A percentile compares a stretch with the other conserved stretches of the same genome.
Conservation (phyloP, 108 stramenopile genomes). For the Aurantiochytrium sp. region DNA sequence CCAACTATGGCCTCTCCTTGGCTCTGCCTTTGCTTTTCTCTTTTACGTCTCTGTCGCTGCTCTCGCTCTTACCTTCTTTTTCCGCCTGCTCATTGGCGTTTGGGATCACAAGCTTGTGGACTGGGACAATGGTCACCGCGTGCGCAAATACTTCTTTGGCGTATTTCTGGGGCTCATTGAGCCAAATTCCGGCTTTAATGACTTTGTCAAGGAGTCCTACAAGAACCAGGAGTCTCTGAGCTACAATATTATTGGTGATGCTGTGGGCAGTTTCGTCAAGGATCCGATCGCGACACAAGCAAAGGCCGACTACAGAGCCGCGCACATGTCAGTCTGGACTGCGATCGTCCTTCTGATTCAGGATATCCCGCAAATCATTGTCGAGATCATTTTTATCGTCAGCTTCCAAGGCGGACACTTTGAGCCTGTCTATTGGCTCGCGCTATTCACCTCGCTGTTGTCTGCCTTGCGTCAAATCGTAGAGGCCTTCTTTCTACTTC, state of each 20-base stretch:
- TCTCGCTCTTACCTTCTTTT: neutral
- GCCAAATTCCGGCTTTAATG: neutral
- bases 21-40: neutral
- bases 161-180: neutral
- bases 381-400: neutral
- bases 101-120: neutral
- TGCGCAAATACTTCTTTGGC: neutral
- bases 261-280: neutral
- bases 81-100: neutral
- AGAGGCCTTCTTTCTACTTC: neutral
- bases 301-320: neutral
- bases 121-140: neutral
- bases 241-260: neutral
- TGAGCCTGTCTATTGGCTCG: neutral
- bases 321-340: neutral
- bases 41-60: neutral
- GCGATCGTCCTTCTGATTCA: neutral
- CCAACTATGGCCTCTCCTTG: neutral
- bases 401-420: neutral
- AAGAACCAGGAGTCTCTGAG: neutral
- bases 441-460: neutral
- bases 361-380: neutral
- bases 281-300: neutral
- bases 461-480: neutral
- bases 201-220: neutral